Evolutionary conservation across 371 early-diverging fungal species (phyloP).

Genomic region (Mortierella sp.): DNA sequence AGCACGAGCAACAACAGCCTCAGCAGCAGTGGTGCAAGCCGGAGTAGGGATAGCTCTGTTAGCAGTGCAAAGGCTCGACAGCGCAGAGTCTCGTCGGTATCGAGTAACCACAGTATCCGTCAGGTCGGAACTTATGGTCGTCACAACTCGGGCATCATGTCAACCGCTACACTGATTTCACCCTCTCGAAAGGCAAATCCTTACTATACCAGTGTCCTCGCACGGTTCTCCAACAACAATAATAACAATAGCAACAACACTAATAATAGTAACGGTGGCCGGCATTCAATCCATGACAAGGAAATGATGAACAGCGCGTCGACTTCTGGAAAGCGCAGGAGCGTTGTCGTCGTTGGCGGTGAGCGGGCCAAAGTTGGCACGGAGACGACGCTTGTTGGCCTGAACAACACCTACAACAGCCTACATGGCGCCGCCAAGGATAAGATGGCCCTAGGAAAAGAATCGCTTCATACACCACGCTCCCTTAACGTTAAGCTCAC

Average conservation of each 20-base stretch:
- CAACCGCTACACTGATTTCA: constrained; percentile 35
- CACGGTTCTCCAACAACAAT: constrained; percentile 37
- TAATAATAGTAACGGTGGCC: neutral
- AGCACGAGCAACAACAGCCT: no score
- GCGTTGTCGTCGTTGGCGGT: constrained; percentile 34
- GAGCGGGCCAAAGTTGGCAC: constrained; percentile 31
- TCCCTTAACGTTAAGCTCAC: no score
- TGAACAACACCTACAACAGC: constrained; percentile 13
- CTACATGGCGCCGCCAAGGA: constrained; percentile 15
- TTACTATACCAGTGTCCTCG: constrained; percentile 46
- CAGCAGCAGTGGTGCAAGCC: no score
- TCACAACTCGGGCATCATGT: constrained; percentile 6
- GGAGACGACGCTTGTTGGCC: neutral
- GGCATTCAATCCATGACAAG: constrained; percentile 30
- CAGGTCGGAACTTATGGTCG: constrained; percentile 47
- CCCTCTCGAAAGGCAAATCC: constrained; percentile 50
- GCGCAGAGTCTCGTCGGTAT: constrained; percentile 50
- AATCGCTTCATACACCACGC: no score
- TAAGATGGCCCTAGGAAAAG: neutral
- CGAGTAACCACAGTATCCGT: constrained; percentile 48
- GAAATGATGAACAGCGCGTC: constrained; percentile 19
- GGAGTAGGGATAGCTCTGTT: neutral
- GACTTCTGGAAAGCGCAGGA: constrained; percentile 27
- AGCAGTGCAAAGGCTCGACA: constrained; percentile 26
- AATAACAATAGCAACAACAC: constrained; percentile 12